phyloP scores from a whole-genome alignment of 2,329 filamentous ascomycete species.

The Truncatella angustata region DNA sequence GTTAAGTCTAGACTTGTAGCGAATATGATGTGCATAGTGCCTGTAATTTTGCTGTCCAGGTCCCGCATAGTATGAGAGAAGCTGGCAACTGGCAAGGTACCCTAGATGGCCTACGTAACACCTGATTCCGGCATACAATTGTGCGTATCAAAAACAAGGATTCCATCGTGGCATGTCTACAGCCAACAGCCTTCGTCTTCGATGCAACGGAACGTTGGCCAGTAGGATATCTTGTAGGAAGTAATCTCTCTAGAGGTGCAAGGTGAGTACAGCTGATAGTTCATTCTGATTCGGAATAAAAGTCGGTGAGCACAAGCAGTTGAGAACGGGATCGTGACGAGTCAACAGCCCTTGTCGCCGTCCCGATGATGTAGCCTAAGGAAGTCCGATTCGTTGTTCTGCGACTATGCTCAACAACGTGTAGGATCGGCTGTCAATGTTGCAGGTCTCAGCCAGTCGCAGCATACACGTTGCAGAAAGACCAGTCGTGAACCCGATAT shows the following conservation, averaged over 20 bases:
- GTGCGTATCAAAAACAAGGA: neutral
- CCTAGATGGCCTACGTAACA: neutral
- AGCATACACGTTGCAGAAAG: too few species aligned
- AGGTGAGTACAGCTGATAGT: conserved; percentile 1
- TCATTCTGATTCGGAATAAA: conserved; percentile 9
- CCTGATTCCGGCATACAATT: too few species aligned
- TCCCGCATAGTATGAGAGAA: neutral
- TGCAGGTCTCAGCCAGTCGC: too few species aligned
- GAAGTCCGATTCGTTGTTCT: neutral
- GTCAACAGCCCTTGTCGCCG: neutral
- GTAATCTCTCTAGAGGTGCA: neutral
- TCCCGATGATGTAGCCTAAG: neutral
- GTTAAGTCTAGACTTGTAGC: conserved; percentile 1
- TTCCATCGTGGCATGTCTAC: neutral
- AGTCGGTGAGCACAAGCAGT: conserved; percentile 12
- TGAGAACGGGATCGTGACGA: too few species aligned
- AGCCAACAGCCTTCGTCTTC: conserved; percentile 1
- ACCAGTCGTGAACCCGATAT: too few species aligned
- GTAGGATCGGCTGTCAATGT: too few species aligned
- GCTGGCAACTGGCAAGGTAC: neutral
- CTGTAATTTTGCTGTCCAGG: neutral
- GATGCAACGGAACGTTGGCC: conserved; percentile 1
- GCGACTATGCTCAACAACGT: neutral
- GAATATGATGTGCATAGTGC: neutral
- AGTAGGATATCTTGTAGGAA: too few species aligned